Evolutionary conservation across 2,329 filamentous ascomycete genomes (phyloP).

Genomic region (Claviceps sp.): DNA sequence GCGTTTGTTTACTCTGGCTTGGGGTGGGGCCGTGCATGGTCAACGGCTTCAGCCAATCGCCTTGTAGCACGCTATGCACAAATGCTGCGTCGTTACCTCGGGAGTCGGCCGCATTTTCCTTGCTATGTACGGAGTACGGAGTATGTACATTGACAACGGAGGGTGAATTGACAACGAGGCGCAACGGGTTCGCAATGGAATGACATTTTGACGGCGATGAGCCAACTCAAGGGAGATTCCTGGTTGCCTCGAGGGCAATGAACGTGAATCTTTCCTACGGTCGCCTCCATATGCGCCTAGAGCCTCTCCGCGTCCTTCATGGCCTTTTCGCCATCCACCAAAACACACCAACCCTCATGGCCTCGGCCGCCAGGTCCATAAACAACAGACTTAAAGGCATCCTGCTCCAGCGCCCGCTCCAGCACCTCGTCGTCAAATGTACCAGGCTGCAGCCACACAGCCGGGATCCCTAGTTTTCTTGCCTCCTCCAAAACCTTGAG

Average conservation of each 20-base stretch:
- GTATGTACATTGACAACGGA: too few relatives aligned
- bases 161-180: too few relatives aligned
- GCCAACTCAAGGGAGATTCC: too few relatives aligned
- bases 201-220: too few relatives aligned
- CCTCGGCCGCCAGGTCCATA: constrained; percentile 50
- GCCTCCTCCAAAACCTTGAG: constrained; percentile 64
- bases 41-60: too few relatives aligned
- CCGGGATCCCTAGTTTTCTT: constrained; percentile 54
- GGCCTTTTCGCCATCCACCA: constrained; percentile 66
- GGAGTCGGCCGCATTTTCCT: too few relatives aligned
- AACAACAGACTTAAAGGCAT: constrained; percentile 55
- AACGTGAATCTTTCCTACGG: too few relatives aligned
- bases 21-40: neutral
- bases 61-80: too few relatives aligned
- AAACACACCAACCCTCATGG: constrained; percentile 70
- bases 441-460: constrained; percentile 85
- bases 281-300: neutral
- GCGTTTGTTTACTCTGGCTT: constrained; percentile 20
- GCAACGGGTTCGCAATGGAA: too few relatives aligned
- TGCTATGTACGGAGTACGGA: too few relatives aligned
- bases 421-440: constrained; percentile 69
- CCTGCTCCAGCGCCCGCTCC: constrained; percentile 47
- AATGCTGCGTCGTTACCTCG: too few relatives aligned
- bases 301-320: constrained; percentile 43
- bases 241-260: too few relatives aligned